Percentiles rank a stretch among this genome's conserved stretches.
Conservation (phyloP, 192 early-diverging fungal species). For the Backusella australiensis region DNA sequence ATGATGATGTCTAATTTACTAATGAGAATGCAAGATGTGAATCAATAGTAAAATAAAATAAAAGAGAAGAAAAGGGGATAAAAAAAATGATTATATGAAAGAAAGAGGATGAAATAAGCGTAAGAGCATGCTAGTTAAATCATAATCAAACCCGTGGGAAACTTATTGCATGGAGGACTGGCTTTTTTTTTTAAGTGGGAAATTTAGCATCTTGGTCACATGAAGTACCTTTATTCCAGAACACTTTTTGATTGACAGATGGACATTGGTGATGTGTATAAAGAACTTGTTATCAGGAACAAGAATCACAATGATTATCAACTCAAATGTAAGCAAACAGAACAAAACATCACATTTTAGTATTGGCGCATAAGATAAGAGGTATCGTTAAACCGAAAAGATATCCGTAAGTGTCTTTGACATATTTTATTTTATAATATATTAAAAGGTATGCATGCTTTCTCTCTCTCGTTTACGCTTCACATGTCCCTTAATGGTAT, state of each 20-base stretch:
- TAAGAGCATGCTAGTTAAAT: not conserved
- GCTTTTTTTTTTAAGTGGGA: not conserved
- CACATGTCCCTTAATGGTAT: not conserved
- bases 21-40: not conserved
- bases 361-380: no score
- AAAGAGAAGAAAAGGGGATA: not conserved
- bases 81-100: not conserved
- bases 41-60: not conserved
- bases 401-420: no score
- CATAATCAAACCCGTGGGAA: not conserved
- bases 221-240: not conserved
- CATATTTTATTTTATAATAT: not conserved
- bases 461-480: constrained; percentile 7
- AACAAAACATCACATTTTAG: no score
- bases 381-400: no score
- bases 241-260: not conserved
- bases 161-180: not conserved
- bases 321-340: no score
- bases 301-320: no score
- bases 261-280: no score
- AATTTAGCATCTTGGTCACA: not conserved
- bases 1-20: not conserved
- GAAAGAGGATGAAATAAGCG: not conserved
- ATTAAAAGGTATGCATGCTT: constrained; percentile 14
- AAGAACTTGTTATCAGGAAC: no score